A percentile compares a stretch with the other conserved stretches of the same genome.
These are phyloP conservation scores for Fusarium sp. DNA, from an alignment of 2,329 filamentous ascomycete species.

Conservation along the genomic window DNA sequence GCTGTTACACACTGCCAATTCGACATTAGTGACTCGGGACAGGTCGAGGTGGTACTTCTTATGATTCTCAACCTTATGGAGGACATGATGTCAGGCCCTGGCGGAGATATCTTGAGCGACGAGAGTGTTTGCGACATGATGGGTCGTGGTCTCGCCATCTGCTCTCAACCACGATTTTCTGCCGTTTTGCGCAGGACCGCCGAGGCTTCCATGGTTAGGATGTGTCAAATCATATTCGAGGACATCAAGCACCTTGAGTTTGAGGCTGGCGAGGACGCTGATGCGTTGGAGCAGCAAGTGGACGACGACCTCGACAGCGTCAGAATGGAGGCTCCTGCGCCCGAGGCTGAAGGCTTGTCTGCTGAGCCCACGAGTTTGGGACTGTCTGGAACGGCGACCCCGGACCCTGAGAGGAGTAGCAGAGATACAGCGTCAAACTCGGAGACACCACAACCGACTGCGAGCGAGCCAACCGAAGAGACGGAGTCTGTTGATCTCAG, in stretches of 20 bases:
- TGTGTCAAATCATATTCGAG: slow-evolving; percentile 99
- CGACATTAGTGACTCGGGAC: slow-evolving; percentile 92
- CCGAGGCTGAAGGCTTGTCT: slow-evolving; percentile 34
- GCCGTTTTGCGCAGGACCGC: slow-evolving; percentile 91
- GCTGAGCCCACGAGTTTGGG: slow-evolving; percentile 30
- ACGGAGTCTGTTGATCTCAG: slow-evolving; percentile 70
- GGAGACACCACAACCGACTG: slow-evolving; percentile 35
- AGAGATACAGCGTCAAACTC: slow-evolving; percentile 65
- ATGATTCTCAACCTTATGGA: slow-evolving; percentile 98
- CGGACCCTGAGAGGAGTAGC: slow-evolving; percentile 48
- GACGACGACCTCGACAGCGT: slow-evolving; percentile 78
- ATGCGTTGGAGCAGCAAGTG: slow-evolving; percentile 72
- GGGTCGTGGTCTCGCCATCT: slow-evolving; percentile 97
- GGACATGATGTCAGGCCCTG: slow-evolving; percentile 93
- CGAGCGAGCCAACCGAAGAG: slow-evolving; percentile 52
- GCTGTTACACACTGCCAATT: slow-evolving; percentile 98
- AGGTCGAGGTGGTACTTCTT: slow-evolving; percentile 93
- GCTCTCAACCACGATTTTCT: slow-evolving; percentile 91
- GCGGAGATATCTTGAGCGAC: slow-evolving; percentile 92
- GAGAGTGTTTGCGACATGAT: slow-evolving; percentile 99
- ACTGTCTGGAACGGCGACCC: slow-evolving; percentile 23
- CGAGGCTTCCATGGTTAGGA: slow-evolving; percentile 96
- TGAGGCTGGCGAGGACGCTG: slow-evolving; percentile 74
- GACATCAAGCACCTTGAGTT: slow-evolving; percentile 85
- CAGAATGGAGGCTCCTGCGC: slow-evolving; percentile 73